Conservation (phyloP, 2,329 filamentous ascomycete genomes). For the Talaromyces sp. region DNA sequence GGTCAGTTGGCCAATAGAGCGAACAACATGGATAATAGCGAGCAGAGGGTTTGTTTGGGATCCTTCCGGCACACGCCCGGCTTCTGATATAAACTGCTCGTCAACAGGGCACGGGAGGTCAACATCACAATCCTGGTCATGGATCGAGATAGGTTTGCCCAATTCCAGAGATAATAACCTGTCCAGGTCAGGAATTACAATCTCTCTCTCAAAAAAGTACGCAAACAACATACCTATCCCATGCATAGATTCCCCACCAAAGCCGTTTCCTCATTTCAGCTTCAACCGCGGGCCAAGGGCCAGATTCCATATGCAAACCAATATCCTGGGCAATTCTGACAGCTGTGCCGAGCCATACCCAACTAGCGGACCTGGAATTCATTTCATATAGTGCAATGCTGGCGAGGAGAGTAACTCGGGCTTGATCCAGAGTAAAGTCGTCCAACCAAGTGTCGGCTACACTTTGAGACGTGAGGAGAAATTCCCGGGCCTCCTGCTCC, state of each 20-base stretch:
- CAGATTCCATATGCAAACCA: slow-evolving; percentile 70
- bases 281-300: slow-evolving; percentile 68
- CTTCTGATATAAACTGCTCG: slow-evolving; percentile 58
- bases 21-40: slow-evolving; percentile 74
- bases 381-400: slow-evolving; percentile 78
- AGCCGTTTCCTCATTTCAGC: slow-evolving; percentile 79
- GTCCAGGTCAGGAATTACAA: slow-evolving; percentile 1
- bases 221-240: slow-evolving; percentile 62
- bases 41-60: slow-evolving; percentile 66
- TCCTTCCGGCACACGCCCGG: slow-evolving; percentile 37
- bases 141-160: slow-evolving; percentile 73
- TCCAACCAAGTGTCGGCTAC: slow-evolving; percentile 79
- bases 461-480: slow-evolving; percentile 64
- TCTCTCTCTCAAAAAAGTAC: too few species aligned
- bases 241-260: slow-evolving; percentile 92
- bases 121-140: slow-evolving; percentile 84
- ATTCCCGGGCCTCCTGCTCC: slow-evolving; percentile 56
- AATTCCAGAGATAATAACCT: slow-evolving; percentile 72
- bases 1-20: slow-evolving; percentile 68
- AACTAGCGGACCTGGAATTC: slow-evolving; percentile 79
- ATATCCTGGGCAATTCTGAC: slow-evolving; percentile 78
- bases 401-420: slow-evolving; percentile 64
- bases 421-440: slow-evolving; percentile 69
- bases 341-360: slow-evolving; percentile 76
- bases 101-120: slow-evolving; percentile 72